Conservation (phyloP, 2,329 filamentous ascomycete genomes). For the Monilinia polystroma region DNA sequence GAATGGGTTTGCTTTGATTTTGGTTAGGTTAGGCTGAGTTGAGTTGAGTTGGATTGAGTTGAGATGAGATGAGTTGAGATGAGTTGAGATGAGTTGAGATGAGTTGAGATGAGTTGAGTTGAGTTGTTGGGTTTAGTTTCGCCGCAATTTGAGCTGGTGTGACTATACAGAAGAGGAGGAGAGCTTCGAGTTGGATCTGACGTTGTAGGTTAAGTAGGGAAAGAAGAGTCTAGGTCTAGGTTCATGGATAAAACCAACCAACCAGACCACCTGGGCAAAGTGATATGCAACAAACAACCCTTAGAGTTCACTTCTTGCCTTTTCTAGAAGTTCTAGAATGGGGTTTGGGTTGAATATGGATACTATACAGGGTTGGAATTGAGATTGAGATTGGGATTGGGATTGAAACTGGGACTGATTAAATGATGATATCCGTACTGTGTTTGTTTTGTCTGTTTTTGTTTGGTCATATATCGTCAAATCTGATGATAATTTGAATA, state of each 20-base stretch:
- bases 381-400: too few relatives aligned
- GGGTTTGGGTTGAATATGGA: neutral
- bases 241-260: constrained; percentile 13
- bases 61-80: too few relatives aligned
- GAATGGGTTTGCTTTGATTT: neutral
- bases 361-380: too few relatives aligned
- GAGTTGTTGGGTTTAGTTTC: neutral
- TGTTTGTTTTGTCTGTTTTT: neutral
- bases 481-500: neutral
- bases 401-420: neutral
- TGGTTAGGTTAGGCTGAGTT: too few relatives aligned
- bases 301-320: neutral
- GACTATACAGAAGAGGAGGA: constrained; percentile 5
- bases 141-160: constrained; percentile 12
- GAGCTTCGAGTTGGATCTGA: constrained; percentile 15
- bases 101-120: too few relatives aligned
- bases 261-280: neutral
- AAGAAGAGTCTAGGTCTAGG: neutral
- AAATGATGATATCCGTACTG: neutral
- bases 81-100: too few relatives aligned
- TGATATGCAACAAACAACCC: neutral
- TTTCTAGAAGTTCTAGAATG: constrained; percentile 18
- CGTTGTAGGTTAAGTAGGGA: neutral
- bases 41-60: too few relatives aligned
- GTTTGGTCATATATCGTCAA: too few relatives aligned